Percentiles rank a stretch among this genome's conserved stretches.
phyloP scores from a whole-genome alignment of 2,329 filamentous ascomycete species.

The Dactylella cylindrospora region DNA sequence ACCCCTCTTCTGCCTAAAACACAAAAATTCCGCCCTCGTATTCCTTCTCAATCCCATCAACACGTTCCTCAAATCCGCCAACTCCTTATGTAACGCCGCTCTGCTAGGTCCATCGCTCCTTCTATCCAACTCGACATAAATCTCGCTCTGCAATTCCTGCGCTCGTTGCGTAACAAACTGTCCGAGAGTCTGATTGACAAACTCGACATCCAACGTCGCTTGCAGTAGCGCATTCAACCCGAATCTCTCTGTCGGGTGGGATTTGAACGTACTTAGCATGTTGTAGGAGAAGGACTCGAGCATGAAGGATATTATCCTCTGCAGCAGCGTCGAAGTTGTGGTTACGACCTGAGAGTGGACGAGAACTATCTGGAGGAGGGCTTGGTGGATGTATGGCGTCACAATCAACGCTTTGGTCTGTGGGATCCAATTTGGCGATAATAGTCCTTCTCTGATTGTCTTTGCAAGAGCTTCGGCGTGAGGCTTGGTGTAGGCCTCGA shows the following conservation, averaged over 20 bases:
- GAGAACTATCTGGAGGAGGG: constrained; percentile 79
- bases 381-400: constrained; percentile 83
- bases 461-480: constrained; percentile 67
- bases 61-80: constrained; percentile 84
- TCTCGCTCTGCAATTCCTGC: constrained; percentile 77
- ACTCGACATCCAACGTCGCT: constrained; percentile 94
- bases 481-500: constrained; percentile 86
- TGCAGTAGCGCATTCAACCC: constrained; percentile 85
- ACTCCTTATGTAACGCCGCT: constrained; percentile 75
- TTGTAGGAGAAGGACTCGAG: constrained; percentile 78
- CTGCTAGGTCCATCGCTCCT: constrained; percentile 87
- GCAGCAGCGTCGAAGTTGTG: constrained; percentile 72
- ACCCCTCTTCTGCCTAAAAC: constrained; percentile 48
- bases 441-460: constrained; percentile 73
- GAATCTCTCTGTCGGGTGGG: constrained; percentile 62
- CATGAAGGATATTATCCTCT: constrained; percentile 79
- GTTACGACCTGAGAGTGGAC: constrained; percentile 88
- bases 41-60: constrained; percentile 80
- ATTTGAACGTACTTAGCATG: constrained; percentile 77
- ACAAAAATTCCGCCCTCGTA: constrained; percentile 74
- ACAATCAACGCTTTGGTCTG: constrained; percentile 62
- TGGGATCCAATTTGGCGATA: constrained; percentile 71
- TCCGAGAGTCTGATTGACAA: constrained; percentile 87
- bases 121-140: constrained; percentile 86
- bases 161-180: constrained; percentile 85